Percentiles rank a stretch among this genome's conserved stretches.
These are phyloP conservation scores for Coemansia sp. DNA, from an alignment of 192 early-diverging fungal genomes.

Conservation along the genomic window DNA sequence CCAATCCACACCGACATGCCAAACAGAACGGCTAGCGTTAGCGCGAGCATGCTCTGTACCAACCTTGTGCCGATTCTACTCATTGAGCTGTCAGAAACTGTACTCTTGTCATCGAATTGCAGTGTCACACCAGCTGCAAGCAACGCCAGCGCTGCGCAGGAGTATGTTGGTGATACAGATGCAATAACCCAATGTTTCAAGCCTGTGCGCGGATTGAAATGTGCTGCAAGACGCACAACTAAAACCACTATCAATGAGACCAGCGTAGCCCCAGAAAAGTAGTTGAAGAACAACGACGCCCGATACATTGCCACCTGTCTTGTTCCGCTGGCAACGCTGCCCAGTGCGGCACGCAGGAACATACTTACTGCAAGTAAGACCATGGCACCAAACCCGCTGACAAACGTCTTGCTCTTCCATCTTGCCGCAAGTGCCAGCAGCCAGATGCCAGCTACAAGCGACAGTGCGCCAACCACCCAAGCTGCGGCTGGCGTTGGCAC, in stretches of 20 bases:
- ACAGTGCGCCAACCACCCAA: conserved; percentile 16
- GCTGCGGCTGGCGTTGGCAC: conserved; percentile 3
- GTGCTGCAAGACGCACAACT: not conserved
- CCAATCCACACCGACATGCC: not conserved
- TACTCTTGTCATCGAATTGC: not conserved
- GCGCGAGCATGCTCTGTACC: not conserved
- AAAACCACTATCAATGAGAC: not conserved
- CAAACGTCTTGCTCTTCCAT: not conserved
- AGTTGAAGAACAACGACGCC: conserved; percentile 17
- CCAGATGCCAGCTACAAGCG: conserved; percentile 6
- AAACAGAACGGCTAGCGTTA: not conserved
- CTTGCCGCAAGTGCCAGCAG: not conserved
- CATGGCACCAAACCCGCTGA: conserved; percentile 1
- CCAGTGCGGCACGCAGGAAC: conserved; percentile 21
- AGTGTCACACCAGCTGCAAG: not conserved
- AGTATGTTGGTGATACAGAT: not conserved
- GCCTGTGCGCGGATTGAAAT: not conserved
- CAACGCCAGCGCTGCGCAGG: not conserved
- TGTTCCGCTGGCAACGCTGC: not conserved
- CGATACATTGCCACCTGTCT: conserved; percentile 6
- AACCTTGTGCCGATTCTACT: not conserved
- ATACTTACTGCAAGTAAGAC: conserved; percentile 7
- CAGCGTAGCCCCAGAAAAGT: conserved; percentile 1
- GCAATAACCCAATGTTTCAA: not conserved
- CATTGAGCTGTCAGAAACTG: not conserved